These are phyloP conservation scores for Coemansia reversa DNA, from an alignment of 192 early-diverging fungal genomes.

Conservation along the genomic window DNA sequence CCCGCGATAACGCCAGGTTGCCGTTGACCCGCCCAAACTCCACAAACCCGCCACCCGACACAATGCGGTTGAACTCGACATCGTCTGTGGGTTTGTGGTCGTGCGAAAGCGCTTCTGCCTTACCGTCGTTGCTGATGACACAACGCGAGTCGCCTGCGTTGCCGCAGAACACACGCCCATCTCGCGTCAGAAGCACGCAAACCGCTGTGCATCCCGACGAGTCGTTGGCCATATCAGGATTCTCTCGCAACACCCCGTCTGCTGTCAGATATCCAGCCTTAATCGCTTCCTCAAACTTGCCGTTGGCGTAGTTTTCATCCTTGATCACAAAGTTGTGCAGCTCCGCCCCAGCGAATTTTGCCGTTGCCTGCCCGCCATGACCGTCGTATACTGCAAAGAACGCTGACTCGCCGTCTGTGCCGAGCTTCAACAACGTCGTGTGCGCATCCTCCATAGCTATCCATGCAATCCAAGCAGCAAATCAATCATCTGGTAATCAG, in stretches of 20 bases:
- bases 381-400: conserved; percentile 99
- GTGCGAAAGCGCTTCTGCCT: conserved; percentile 72
- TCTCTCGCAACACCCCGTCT: conserved; percentile 78
- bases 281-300: conserved; percentile 74
- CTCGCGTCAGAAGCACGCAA: conserved; percentile 76
- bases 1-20: conserved; percentile 95
- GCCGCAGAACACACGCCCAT: conserved; percentile 73
- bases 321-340: conserved; percentile 73
- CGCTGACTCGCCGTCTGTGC: conserved; percentile 60
- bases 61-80: conserved; percentile 82
- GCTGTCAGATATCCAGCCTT: conserved; percentile 79
- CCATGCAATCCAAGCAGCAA: not conserved
- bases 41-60: conserved; percentile 91
- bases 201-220: conserved; percentile 98
- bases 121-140: conserved; percentile 79
- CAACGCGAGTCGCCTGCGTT: conserved; percentile 98
- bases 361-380: conserved; percentile 85
- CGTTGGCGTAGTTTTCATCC: conserved; percentile 63
- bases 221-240: conserved; percentile 73
- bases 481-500: conserved; percentile 21
- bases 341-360: conserved; percentile 77
- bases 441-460: conserved; percentile 97
- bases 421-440: conserved; percentile 75
- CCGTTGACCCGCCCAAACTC: conserved; percentile 99
- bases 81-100: conserved; percentile 96